These are phyloP conservation scores for Mucor ambiguus DNA, from an alignment of 371 early-diverging fungal species.

Conservation along the genomic window DNA sequence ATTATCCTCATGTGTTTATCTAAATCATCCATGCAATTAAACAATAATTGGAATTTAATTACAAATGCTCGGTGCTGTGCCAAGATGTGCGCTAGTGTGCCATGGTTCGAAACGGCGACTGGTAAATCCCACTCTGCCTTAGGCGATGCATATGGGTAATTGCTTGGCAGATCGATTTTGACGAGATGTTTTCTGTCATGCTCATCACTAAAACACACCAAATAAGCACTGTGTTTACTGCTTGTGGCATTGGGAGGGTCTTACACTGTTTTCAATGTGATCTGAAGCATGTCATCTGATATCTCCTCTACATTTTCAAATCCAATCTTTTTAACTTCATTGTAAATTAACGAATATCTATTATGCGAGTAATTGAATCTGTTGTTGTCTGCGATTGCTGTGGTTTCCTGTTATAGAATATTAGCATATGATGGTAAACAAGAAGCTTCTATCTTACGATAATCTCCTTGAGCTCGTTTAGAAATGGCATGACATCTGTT, in stretches of 20 bases:
- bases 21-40: constrained; percentile 44
- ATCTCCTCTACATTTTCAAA: constrained; percentile 29
- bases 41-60: constrained; percentile 30
- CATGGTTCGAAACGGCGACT: constrained; percentile 6
- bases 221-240: neutral
- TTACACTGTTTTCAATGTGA: constrained; percentile 25
- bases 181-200: constrained; percentile 18
- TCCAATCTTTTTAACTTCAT: constrained; percentile 26
- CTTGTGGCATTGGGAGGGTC: neutral
- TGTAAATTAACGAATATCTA: constrained; percentile 17
- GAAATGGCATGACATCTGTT: constrained; percentile 29
- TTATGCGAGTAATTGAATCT: constrained; percentile 4
- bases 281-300: constrained; percentile 21
- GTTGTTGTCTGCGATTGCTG: neutral
- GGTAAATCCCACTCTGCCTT: constrained; percentile 22
- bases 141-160: constrained; percentile 26
- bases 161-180: constrained; percentile 17
- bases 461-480: constrained; percentile 42
- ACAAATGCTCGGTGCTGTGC: constrained; percentile 15
- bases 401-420: neutral
- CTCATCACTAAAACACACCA: neutral
- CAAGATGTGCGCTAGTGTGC: constrained; percentile 6
- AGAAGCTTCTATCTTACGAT: constrained; percentile 18
- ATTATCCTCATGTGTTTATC: constrained; percentile 41
- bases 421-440: neutral